Evolutionary conservation across 805 yeast species (phyloP), one percentile per base, ranked within the genome.

Genomic region (Pichia nanzhaoensis): DNA sequence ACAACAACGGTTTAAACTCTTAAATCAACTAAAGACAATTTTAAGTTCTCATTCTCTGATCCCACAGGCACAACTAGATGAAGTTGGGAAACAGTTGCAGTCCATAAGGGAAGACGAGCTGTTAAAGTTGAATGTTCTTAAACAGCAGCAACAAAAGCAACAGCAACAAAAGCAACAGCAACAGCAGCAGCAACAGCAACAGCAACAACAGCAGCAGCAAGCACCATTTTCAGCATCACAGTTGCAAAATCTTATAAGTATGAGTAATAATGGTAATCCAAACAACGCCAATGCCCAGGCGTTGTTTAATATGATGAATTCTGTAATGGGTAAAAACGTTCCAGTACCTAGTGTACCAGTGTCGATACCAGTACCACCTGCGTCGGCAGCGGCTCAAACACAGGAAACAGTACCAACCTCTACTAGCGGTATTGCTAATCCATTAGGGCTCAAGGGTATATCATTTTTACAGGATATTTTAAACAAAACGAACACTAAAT

Each of bases 11-110:
- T 64, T 66, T 44, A 65, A 66, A 34, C 73, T 77, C 4, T 65
- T 77, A 49, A 59, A 59, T 33, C 74, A 75, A 51, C 62, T 77
- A 45, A 64, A 66, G 32, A 51, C 44, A 16, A 64, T 77, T 24
- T 58, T 77, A 36, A 59, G 63, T 17, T 54, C 59, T 10, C 46
- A 51, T 16, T 39, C 60, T 2, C 50, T 48, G 16, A 57, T 65
- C 16, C 61, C 61, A 1, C 51, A 51, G 10, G 54, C 58, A 16
- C 65, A 64, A 45, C 49, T 66, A 18, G 61, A 61, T 46, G 54
- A 53, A 31, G 65, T 60, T 9, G 55, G 55, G 36, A 57, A 59
- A 35, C 69, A 65, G 45, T 50, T 65, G 24, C 55, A 57, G 32
- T 51, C 56, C 3, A 62, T 64, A 18, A 53, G 64, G 27, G 59